Evolutionary conservation across 2,329 filamentous ascomycete species (phyloP).

Genomic region (Botrytis cinerea): DNA sequence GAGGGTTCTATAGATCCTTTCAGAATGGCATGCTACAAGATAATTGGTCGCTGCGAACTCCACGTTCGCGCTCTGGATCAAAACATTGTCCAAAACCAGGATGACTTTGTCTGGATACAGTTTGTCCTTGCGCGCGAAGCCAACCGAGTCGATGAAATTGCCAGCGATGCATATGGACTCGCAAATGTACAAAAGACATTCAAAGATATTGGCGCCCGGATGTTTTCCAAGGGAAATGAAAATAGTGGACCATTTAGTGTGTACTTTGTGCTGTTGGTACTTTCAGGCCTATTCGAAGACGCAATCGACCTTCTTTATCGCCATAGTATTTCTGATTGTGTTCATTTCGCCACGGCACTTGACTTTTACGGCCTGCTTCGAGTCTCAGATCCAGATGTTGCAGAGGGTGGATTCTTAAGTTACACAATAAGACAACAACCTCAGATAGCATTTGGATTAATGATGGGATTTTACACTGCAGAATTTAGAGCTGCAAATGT

Average conservation of each 20-base stretch:
- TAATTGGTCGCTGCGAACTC: constrained; percentile 79
- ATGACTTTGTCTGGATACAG: constrained; percentile 73
- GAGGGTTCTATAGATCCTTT: constrained; percentile 91
- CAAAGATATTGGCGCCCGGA: constrained; percentile 83
- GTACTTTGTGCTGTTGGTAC: constrained; percentile 88
- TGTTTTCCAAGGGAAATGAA: constrained; percentile 81
- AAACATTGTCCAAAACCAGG: constrained; percentile 52
- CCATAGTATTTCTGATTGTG: constrained; percentile 88
- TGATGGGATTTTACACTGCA: constrained; percentile 92
- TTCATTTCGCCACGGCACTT: constrained; percentile 90
- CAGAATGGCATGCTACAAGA: constrained; percentile 96
- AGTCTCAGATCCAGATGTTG: constrained; percentile 76
- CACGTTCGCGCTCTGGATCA: constrained; percentile 64
- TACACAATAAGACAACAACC: constrained; percentile 68
- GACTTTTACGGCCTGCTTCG: constrained; percentile 87
- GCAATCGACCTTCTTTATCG: constrained; percentile 88
- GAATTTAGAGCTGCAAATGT: constrained; percentile 93
- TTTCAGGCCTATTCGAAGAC: constrained; percentile 92
- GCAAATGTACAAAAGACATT: constrained; percentile 76
- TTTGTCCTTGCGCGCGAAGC: constrained; percentile 69
- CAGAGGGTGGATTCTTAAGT: constrained; percentile 68
- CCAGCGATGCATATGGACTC: constrained; percentile 65
- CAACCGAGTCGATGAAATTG: constrained; percentile 63
- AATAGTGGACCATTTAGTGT: constrained; percentile 76
- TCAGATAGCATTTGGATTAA: constrained; percentile 91